A percentile compares a stretch with the other conserved stretches of the same genome.
These are phyloP conservation scores for Halenospora varia DNA, from an alignment of 495 filamentous ascomycete species.

Conservation along the genomic window DNA sequence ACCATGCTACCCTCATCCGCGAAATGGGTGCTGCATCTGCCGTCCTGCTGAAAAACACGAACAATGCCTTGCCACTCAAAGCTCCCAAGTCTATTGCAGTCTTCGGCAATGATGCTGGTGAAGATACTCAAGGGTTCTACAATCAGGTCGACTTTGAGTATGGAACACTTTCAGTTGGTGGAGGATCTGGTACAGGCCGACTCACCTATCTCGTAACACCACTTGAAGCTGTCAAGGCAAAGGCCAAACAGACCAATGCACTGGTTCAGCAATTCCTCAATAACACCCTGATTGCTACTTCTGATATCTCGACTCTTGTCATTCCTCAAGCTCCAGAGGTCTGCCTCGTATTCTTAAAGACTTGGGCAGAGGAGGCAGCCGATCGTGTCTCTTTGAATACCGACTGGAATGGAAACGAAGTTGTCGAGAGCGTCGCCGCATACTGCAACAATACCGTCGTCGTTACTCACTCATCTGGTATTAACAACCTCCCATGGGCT, in stretches of 20 bases:
- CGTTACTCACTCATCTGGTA: conserved; percentile 81
- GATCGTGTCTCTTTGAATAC: conserved; percentile 85
- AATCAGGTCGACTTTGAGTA: conserved; percentile 57
- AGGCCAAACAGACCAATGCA: conserved; percentile 54
- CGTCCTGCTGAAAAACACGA: conserved; percentile 82
- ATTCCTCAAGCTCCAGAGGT: conserved; percentile 33
- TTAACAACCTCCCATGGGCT: conserved; percentile 56
- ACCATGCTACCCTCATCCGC: conserved; percentile 70
- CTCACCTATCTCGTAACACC: conserved; percentile 90
- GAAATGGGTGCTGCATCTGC: conserved; percentile 69
- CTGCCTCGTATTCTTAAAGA: conserved; percentile 73
- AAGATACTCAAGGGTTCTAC: conserved; percentile 64
- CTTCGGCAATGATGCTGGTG: conserved; percentile 76
- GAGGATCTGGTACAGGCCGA: conserved; percentile 76
- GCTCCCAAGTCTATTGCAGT: conserved; percentile 72
- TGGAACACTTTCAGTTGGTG: conserved; percentile 49
- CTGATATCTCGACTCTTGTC: conserved; percentile 57
- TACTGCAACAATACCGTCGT: conserved; percentile 88
- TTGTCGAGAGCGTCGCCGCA: conserved; percentile 72
- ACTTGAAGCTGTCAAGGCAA: conserved; percentile 74
- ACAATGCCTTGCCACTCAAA: conserved; percentile 69
- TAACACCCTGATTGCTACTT: conserved; percentile 68
- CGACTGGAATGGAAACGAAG: conserved; percentile 76
- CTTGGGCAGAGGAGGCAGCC: conserved; percentile 82
- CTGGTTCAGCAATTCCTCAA: conserved; percentile 68